These are phyloP conservation scores for Colletotrichum limetticola DNA, from an alignment of 2,329 filamentous ascomycete species.

Conservation along the genomic window DNA sequence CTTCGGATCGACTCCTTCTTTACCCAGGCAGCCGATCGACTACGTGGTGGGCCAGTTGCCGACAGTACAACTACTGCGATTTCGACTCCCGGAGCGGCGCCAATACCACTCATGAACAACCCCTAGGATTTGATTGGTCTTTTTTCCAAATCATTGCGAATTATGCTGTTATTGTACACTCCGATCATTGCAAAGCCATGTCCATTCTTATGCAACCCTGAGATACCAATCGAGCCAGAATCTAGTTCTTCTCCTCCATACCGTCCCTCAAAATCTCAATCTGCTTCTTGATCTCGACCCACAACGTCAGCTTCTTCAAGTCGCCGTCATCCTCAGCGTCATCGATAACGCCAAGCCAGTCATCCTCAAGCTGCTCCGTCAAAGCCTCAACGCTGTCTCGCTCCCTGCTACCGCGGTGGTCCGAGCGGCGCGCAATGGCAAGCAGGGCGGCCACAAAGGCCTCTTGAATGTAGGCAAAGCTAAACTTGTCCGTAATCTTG, in stretches of 20 bases:
- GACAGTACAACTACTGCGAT: too few species aligned
- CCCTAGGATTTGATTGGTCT: neutral
- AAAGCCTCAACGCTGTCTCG: conserved; percentile 41
- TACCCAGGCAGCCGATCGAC: conserved; percentile 43
- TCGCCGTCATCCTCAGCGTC: conserved; percentile 42
- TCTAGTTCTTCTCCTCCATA: conserved; percentile 53
- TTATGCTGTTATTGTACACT: neutral
- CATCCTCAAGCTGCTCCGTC: conserved; percentile 47
- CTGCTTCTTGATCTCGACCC: conserved; percentile 73
- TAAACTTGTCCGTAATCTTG: conserved; percentile 71
- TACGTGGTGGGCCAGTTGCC: neutral
- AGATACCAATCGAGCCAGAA: neutral
- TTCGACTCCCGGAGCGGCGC: neutral
- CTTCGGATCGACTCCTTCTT: conserved; percentile 54
- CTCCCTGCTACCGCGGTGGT: conserved; percentile 13
- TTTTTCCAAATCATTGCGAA: neutral
- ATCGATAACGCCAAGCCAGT: conserved; percentile 48
- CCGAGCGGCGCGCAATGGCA: conserved; percentile 59
- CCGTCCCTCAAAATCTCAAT: conserved; percentile 69
- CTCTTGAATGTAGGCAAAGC: conserved; percentile 77
- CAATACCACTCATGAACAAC: neutral
- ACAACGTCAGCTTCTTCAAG: conserved; percentile 64
- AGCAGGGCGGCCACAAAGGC: conserved; percentile 73
- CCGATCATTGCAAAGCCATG: too few species aligned
- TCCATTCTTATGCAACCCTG: neutral